Conservation (phyloP, 805 yeast genomes). For the Pichia nanzhaoensis region DNA sequence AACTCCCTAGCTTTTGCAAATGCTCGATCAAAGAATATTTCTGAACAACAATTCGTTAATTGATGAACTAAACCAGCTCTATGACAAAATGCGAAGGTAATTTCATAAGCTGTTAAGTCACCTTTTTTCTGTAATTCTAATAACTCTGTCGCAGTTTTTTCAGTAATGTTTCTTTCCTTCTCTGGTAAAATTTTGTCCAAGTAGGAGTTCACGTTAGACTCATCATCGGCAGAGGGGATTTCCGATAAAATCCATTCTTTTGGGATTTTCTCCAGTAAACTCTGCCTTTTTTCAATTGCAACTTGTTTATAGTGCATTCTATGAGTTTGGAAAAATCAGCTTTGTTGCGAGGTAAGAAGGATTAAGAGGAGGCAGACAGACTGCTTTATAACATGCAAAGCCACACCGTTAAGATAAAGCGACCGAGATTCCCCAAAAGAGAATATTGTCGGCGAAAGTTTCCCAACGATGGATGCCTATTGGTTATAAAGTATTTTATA, state of each 20-base stretch:
- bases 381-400: no score
- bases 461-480: no score
- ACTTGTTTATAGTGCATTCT: constrained; percentile 17
- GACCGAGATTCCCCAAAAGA: no score
- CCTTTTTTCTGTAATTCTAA: constrained; percentile 26
- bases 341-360: not conserved
- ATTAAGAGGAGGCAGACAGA: no score
- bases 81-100: constrained; percentile 36
- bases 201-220: constrained; percentile 20
- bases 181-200: constrained; percentile 21
- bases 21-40: constrained; percentile 37
- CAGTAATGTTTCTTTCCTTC: constrained; percentile 20
- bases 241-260: constrained; percentile 24
- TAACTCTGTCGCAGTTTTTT: constrained; percentile 22
- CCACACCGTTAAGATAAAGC: no score
- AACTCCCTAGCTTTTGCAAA: constrained; percentile 33
- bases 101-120: constrained; percentile 30
- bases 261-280: constrained; percentile 23
- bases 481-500: no score
- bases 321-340: not conserved
- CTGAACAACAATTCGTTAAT: constrained; percentile 36
- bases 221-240: constrained; percentile 27
- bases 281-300: constrained; percentile 17
- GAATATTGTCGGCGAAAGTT: not conserved
- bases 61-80: constrained; percentile 39